Evolutionary conservation across 2,329 filamentous ascomycete species (phyloP), one percentile per base, ranked within the genome.

Genomic region (Trichoderma simmonsii): DNA sequence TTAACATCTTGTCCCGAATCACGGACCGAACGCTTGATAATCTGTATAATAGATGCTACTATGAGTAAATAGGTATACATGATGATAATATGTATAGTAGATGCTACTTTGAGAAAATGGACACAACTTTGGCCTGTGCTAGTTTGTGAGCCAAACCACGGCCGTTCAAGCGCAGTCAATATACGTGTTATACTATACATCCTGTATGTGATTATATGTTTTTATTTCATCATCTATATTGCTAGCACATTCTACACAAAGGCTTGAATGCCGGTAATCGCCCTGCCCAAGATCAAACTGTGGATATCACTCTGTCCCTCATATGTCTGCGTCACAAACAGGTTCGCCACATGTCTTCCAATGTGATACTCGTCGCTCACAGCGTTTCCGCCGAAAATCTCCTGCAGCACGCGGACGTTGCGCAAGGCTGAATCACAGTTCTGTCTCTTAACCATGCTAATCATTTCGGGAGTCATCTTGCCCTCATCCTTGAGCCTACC

Each of bases 291-390:
- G 77, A 92, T 92, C 78, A 92, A 85, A 95, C 94, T 90, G 82
- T 98, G 96, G 80, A 98, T 98, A 83, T 98, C 96, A 79, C 95
- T 98, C 83, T 98, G 96, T 26, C 96, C 96, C 84, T 99, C 96
- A 77, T 99, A 99, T 2, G 95, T 98, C 84, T 98, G 95, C 70
- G 95, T 97, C 68, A 99, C 96, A 82, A 97, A 99, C 75, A 99
- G 82, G 81, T 99, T 99, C 71, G 95, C 92, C 72, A 98, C 96
- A 84, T 98, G 96, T 75, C 96, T 90, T 18, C 94, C 96, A 78
- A 99, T 98, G 74, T 91, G 90, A 79, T 98, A 99, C 84, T 99
- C 96, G 78, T 99, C 96, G 79, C 94, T 97, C 64, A 96, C 94
- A n/a, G 96, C 96, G 79, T 99, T 99, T 34, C 96, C 96, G 72